phyloP scores from a whole-genome alignment of 345 rosid genomes.

The Dipteronia sinensis region DNA sequence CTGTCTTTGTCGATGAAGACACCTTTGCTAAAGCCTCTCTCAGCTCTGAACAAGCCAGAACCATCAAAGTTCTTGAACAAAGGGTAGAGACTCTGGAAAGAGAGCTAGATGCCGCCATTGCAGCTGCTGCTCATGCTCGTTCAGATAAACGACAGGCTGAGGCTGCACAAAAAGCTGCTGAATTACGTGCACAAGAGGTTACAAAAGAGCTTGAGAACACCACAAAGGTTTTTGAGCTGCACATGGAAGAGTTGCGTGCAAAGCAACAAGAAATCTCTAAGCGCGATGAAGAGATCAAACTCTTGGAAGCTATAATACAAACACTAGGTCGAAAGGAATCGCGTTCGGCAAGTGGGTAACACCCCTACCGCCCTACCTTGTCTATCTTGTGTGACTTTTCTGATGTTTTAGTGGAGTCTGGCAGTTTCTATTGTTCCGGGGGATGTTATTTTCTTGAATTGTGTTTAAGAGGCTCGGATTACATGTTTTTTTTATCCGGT shows the following conservation, averaged over 20 bases:
- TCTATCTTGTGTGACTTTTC: not conserved
- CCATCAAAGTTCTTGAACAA: slow-evolving; percentile 97
- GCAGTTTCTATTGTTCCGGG: not conserved
- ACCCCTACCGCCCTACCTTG: not conserved
- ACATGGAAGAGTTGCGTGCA: slow-evolving; percentile 86
- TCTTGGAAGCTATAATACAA: slow-evolving; percentile 90
- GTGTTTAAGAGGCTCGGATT: not conserved
- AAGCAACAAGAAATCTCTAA: slow-evolving; percentile 86
- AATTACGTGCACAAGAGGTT: slow-evolving; percentile 70
- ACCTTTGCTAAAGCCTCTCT: slow-evolving; percentile 86
- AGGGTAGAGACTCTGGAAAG: slow-evolving; percentile 93
- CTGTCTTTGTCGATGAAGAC: slow-evolving; percentile 92
- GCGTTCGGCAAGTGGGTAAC: slow-evolving; percentile 24
- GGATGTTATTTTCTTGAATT: not conserved
- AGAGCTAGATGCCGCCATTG: slow-evolving; percentile 94
- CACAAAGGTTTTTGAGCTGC: slow-evolving; percentile 88
- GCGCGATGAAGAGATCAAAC: slow-evolving; percentile 85
- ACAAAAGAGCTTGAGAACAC: slow-evolving; percentile 96
- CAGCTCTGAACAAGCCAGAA: slow-evolving; percentile 85
- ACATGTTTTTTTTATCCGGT: not conserved
- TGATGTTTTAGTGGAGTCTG: not conserved
- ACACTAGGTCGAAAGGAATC: slow-evolving; percentile 78
- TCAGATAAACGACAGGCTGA: slow-evolving; percentile 94
- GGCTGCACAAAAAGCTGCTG: slow-evolving; percentile 87
- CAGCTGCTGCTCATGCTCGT: slow-evolving; percentile 94